Conservation (phyloP, 2,329 filamentous ascomycete genomes). For the Alternaria sp. region DNA sequence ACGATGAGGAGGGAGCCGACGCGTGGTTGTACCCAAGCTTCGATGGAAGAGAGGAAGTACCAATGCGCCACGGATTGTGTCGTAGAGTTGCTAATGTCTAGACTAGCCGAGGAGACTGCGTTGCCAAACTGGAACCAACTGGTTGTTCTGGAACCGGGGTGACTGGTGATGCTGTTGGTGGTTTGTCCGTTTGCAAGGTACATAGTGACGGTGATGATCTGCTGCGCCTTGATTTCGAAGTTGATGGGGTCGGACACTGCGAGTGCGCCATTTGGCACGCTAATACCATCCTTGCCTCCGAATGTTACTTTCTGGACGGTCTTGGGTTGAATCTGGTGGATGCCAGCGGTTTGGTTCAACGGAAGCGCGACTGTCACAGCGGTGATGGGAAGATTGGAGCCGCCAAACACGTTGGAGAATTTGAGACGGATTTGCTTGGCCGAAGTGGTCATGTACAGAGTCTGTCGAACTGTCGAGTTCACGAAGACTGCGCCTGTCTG, state of each 20-base stretch:
- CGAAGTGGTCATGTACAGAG: conserved; percentile 64
- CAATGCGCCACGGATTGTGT: conserved; percentile 53
- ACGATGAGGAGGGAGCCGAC: conserved; percentile 61
- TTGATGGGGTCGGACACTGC: conserved; percentile 67
- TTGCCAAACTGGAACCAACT: conserved; percentile 67
- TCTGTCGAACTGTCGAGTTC: conserved; percentile 71
- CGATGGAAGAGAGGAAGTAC: conserved; percentile 66
- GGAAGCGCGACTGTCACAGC: conserved; percentile 65
- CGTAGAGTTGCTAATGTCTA: conserved; percentile 50
- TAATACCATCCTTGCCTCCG: conserved; percentile 58
- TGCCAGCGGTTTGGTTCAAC: conserved; percentile 60
- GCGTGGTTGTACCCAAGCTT: conserved; percentile 58
- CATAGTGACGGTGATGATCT: conserved; percentile 64
- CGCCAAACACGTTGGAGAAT: conserved; percentile 70
- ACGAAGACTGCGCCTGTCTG: conserved; percentile 60
- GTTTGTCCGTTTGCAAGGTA: conserved; percentile 65
- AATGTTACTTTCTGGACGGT: conserved; percentile 65
- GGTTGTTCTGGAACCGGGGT: conserved; percentile 69
- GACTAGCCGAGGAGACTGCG: conserved; percentile 56
- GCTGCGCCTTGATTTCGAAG: conserved; percentile 58
- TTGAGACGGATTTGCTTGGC: conserved; percentile 65
- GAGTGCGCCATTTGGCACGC: conserved; percentile 62
- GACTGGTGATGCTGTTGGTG: conserved; percentile 65
- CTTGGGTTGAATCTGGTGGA: conserved; percentile 58
- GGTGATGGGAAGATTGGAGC: conserved; percentile 65